These are phyloP conservation scores for Rosa rugosa DNA, from an alignment of 306 rosid species.

Conservation along the genomic window DNA sequence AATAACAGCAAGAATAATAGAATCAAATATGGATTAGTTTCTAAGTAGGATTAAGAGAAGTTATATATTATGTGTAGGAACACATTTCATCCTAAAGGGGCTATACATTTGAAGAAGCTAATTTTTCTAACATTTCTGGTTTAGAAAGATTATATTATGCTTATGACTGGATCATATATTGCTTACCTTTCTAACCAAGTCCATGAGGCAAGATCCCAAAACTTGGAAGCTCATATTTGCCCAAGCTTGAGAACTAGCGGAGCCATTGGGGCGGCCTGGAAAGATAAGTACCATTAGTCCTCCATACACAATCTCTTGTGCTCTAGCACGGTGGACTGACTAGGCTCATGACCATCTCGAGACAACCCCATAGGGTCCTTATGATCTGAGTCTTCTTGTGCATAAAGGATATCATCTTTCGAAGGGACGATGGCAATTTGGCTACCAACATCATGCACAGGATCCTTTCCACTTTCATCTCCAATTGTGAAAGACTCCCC, in stretches of 20 bases:
- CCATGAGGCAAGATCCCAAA: constrained; percentile 30
- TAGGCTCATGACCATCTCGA: not conserved
- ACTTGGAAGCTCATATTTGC: not conserved
- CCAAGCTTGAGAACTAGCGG: constrained; percentile 6
- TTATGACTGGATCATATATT: not conserved
- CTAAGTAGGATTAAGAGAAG: too few relatives aligned
- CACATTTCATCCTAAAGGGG: too few relatives aligned
- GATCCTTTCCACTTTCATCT: constrained; percentile 22
- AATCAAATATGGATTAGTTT: not conserved
- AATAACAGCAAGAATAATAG: not conserved
- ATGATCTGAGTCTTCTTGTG: not conserved
- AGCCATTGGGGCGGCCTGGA: constrained; percentile 7
- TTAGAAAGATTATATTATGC: not conserved
- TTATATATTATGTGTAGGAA: too few relatives aligned
- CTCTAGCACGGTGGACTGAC: not conserved
- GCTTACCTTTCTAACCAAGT: constrained; percentile 34
- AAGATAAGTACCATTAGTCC: constrained; percentile 29
- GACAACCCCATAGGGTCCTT: not conserved
- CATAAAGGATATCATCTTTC: constrained; percentile 18
- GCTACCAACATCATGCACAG: constrained; percentile 15
- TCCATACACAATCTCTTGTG: constrained; percentile 37
- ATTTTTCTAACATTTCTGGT: too few relatives aligned
- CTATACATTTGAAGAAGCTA: not conserved
- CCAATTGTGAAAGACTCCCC: constrained; percentile 10
- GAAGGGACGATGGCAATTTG: constrained; percentile 22